Conservation (phyloP, 73 alveolate species). For the Diophrys appendiculata region DNA sequence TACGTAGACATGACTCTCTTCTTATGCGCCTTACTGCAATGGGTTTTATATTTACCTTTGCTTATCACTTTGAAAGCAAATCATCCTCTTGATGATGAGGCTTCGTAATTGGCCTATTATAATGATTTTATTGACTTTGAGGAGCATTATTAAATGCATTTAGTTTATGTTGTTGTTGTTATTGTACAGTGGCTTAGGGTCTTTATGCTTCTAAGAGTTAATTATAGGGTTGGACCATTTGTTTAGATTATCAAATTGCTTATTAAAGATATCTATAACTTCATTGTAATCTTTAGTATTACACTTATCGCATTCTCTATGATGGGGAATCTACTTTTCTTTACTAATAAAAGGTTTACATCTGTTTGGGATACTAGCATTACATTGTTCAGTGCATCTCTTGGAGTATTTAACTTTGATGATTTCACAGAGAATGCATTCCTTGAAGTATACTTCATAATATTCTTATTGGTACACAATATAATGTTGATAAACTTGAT, state of each 20-base stretch:
- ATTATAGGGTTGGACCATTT: background rate
- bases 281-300: background rate
- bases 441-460: background rate
- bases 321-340: constrained; percentile 6
- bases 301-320: no score
- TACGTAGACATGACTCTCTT: background rate
- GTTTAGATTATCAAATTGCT: background rate
- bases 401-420: constrained; percentile 5
- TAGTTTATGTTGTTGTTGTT: background rate
- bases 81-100: background rate
- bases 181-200: constrained; percentile 2
- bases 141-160: background rate
- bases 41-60: background rate
- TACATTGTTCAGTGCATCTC: background rate
- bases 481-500: background rate
- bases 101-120: background rate
- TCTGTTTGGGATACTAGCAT: background rate
- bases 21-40: background rate
- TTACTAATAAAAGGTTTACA: background rate
- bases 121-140: background rate
- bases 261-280: background rate
- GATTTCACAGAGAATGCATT: background rate
- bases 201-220: constrained; percentile 1
- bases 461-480: background rate
- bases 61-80: background rate